Evolutionary conservation across 257 asterid species (phyloP), one percentile per base, ranked within the genome.

Genomic region (Nicotiana knightiana): DNA sequence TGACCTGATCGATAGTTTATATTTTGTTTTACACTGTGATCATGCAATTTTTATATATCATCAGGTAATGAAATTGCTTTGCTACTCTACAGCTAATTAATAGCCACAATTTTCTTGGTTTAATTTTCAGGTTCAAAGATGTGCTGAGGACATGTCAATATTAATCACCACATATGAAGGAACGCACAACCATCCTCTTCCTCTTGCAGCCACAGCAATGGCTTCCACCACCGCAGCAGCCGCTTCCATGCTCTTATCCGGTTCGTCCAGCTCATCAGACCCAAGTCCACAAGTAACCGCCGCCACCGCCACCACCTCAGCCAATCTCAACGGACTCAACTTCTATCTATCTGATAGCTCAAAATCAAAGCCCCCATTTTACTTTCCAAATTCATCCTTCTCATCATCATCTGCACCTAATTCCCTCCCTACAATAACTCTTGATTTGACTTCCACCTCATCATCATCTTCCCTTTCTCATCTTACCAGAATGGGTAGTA

Each of bases 171-270:
- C 99, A 0, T 96, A 96, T 63, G 99, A 96, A 92, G 99, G 99
- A 73, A 94, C 97, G 21, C 99, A 96, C 89, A 94, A 84, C 88
- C 99, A 96, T 51, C 90, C 96, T 2, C 99, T 96, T 61, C 93
- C 99, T 1, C 81, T 86, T 48, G 87, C 97, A 1, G 99, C 99
- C 80, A 94, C 98, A 0, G 92, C 97, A 68, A 93, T 96, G 95
- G 99, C 99, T 17, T 94, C 97, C 88, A 93, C 99, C 85, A 96
- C 99, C 10, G 87, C 97, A 0, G 98, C 98, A 0, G 99, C 98
- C 1, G 98, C 97, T 48, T 88, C 88, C 76, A 93, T 96, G 98
- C 84, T 96, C 9, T 1, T 88, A 26, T 91, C 99, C 1, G 97
- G 97, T 39, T 94, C 98, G 1, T 90, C 99, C 26, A 85, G 86